Evolutionary conservation across 192 early-diverging fungal genomes (phyloP).

Genomic region (Umbelopsis isabellina): DNA sequence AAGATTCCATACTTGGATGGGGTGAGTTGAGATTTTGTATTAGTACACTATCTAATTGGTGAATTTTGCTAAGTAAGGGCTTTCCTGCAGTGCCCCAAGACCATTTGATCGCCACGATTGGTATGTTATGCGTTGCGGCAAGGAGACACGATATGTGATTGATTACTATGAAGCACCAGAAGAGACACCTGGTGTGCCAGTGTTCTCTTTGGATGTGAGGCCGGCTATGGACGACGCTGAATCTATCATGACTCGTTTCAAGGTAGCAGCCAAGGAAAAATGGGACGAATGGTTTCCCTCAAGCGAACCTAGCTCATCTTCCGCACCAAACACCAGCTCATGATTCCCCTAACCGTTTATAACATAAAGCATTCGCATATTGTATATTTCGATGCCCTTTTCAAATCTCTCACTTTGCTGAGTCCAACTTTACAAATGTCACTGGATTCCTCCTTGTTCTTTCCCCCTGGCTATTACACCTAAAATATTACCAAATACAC

Average conservation of each 20-base stretch:
- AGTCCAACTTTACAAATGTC: background rate
- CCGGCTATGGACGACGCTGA: constrained; percentile 85
- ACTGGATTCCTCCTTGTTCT: no score
- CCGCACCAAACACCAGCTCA: background rate
- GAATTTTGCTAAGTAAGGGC: background rate
- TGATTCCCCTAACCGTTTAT: constrained; percentile 2
- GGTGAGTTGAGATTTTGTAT: constrained; percentile 48
- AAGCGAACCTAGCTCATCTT: background rate
- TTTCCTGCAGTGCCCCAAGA: constrained; percentile 63
- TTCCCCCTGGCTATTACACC: no score
- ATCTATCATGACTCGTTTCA: constrained; percentile 65
- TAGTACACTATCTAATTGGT: background rate
- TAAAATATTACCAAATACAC: no score
- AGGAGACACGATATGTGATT: constrained; percentile 92
- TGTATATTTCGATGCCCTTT: background rate
- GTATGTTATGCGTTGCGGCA: constrained; percentile 89
- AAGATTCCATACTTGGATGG: constrained; percentile 61
- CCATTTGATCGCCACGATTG: constrained; percentile 99
- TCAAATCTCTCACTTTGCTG: background rate
- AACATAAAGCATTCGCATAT: background rate
- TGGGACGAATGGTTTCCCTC: constrained; percentile 46
- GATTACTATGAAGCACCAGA: constrained; percentile 90
- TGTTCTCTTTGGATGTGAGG: constrained; percentile 92
- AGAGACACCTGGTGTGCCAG: constrained; percentile 70
- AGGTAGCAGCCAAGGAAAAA: constrained; percentile 57